Percentiles rank a stretch among this genome's conserved stretches.
These are phyloP conservation scores for Populus nigra DNA, from an alignment of 345 rosid genomes.

Conservation along the genomic window DNA sequence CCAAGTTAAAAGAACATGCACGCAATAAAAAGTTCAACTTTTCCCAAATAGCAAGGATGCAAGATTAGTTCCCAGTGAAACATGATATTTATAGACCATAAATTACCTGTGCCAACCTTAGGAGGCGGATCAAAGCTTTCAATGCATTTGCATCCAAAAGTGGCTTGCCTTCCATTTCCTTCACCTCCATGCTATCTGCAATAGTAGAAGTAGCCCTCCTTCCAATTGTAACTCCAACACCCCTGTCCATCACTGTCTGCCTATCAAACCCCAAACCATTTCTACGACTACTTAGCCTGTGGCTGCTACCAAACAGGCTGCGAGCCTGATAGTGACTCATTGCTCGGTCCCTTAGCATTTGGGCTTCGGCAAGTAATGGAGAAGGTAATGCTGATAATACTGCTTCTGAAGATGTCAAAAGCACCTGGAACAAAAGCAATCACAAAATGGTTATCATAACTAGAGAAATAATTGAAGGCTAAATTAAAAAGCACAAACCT, in stretches of 20 bases:
- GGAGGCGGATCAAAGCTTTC: slow-evolving; percentile 74
- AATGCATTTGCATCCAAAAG: slow-evolving; percentile 69
- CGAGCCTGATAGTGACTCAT: slow-evolving; percentile 98
- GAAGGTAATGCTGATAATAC: slow-evolving; percentile 90
- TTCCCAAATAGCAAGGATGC: slow-evolving; percentile 1
- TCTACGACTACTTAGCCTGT: slow-evolving; percentile 68
- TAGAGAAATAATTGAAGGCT: slow-evolving; percentile 11
- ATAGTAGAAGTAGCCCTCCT: slow-evolving; percentile 62
- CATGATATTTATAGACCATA: slow-evolving; percentile 10
- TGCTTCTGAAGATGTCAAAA: slow-evolving; percentile 92
- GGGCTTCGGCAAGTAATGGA: slow-evolving; percentile 95
- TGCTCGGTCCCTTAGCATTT: slow-evolving; percentile 92
- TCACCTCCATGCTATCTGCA: slow-evolving; percentile 61
- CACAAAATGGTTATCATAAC: slow-evolving; percentile 15
- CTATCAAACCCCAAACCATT: slow-evolving; percentile 89
- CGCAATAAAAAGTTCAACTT: neutral
- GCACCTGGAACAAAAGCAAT: slow-evolving; percentile 56
- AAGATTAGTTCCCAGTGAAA: slow-evolving; percentile 2
- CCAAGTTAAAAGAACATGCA: neutral
- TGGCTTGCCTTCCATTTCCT: slow-evolving; percentile 86
- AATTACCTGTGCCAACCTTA: slow-evolving; percentile 80
- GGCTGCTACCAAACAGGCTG: slow-evolving; percentile 81
- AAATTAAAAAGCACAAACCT: slow-evolving; percentile 52
- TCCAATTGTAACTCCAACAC: slow-evolving; percentile 83
- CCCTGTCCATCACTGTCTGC: slow-evolving; percentile 87